Base-by-base conservation (phyloP, 805 yeast genomes). In the Metschnikowia arizonensis region DNA sequence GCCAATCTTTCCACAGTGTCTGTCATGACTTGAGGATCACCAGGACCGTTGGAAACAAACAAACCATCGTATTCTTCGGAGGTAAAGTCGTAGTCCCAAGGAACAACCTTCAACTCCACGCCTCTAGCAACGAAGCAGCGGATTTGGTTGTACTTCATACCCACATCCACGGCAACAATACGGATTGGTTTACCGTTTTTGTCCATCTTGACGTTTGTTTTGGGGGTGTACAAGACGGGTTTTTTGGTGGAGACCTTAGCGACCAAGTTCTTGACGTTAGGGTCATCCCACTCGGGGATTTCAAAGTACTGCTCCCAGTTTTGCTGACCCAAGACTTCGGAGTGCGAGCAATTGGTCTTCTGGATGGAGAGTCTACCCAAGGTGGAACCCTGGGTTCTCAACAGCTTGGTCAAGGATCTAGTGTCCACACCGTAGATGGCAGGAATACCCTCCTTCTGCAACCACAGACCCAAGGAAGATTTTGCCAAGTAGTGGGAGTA, bases 401-500 rank as follows among this genome's bases (percentile, higher is more conserved):
- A 83, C 66, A 82, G 83, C 73, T 93, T 90, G 58, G 99, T 93
- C 62, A 93, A 76, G 44, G 88, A 78, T 76, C 99, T 85, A 52
- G 99, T 93, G 70, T 93, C 99, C 50, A 93, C 91, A 73, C 97
- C 99, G 61, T 91, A 93, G 49, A 93, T 80, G 53, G 98, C 99
- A 44, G 99, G 99, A 57, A 93, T 76, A 53, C 86, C 86, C 69
- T 91, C 85, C 59, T 82, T 84, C 67, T 88, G 83, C 60, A 93
- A 80, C 99, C 99, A 93, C 60, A 80, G 77, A 50, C 96, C 96
- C 54, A 93, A 78, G 29, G 97, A 88, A 18, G 97, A 89, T 48
- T 78, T 79, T 53, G 99, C 99, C 59, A 93, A 78, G 72, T 74
- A 88, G 65, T 93, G 99, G 38, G 97, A 88, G 73, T 82, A 91